These are phyloP conservation scores for Cordyceps fumosorosea DNA, from an alignment of 2,329 filamentous ascomycete species.

Conservation along the genomic window DNA sequence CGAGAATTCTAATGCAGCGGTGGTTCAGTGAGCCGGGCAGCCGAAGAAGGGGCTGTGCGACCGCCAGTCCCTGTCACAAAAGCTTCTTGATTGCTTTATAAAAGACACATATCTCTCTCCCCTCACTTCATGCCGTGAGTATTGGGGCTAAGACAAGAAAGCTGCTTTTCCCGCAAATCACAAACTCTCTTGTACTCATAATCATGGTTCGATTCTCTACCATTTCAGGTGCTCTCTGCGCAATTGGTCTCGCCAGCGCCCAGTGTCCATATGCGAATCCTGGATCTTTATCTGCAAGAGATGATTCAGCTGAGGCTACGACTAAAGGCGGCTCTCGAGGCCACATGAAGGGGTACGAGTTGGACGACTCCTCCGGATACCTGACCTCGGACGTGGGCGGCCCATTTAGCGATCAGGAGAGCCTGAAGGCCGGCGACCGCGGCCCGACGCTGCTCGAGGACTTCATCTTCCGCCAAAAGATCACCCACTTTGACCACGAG, in stretches of 20 bases:
- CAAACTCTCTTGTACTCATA: not conserved
- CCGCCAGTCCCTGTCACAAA: not conserved
- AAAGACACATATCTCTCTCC: not conserved
- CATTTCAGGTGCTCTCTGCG: slow-evolving; percentile 20
- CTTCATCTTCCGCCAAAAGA: slow-evolving; percentile 67
- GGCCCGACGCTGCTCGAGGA: slow-evolving; percentile 66
- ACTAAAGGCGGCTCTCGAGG: slow-evolving; percentile 22
- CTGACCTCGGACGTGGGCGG: slow-evolving; percentile 63
- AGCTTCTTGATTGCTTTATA: not conserved
- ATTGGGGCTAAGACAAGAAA: not conserved
- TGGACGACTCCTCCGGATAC: slow-evolving; percentile 48
- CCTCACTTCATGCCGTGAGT: not conserved
- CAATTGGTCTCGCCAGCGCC: slow-evolving; percentile 22
- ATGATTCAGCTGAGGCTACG: not conserved
- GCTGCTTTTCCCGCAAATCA: not conserved
- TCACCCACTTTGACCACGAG: slow-evolving; percentile 65
- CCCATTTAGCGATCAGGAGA: slow-evolving; percentile 60
- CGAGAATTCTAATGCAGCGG: not conserved
- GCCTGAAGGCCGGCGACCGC: slow-evolving; percentile 58
- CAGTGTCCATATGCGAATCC: slow-evolving; percentile 31
- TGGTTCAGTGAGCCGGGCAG: not conserved
- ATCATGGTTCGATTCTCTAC: slow-evolving; percentile 23
- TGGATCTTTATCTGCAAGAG: slow-evolving; percentile 20
- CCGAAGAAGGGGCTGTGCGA: too few relatives aligned
- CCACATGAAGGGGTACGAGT: slow-evolving; percentile 30